These are phyloP conservation scores for Euclidium syriacum DNA, from an alignment of 345 rosid genomes.

Conservation along the genomic window DNA sequence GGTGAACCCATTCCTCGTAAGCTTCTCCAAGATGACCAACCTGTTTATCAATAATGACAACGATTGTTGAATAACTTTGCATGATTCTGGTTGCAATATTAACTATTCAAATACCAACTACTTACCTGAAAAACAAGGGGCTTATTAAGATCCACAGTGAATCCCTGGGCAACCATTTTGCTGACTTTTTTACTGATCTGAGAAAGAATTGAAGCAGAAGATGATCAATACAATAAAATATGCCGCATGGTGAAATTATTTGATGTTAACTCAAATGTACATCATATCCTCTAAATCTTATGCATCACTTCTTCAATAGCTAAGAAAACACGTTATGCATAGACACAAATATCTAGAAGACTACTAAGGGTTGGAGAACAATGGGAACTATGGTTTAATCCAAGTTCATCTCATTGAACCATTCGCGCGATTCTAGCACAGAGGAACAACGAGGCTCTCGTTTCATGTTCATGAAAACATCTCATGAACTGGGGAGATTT, in stretches of 20 bases:
- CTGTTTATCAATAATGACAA: no score
- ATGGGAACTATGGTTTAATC: background rate
- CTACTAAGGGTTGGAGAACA: background rate
- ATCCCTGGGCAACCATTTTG: slow-evolving; percentile 42
- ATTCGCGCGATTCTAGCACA: background rate
- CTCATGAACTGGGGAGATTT: no score
- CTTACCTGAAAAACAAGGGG: slow-evolving; percentile 50
- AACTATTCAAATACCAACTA: background rate
- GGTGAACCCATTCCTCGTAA: slow-evolving; percentile 78
- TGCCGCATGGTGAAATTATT: background rate
- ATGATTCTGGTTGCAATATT: background rate
- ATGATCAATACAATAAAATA: background rate
- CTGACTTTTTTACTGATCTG: slow-evolving; percentile 6
- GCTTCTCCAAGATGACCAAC: slow-evolving; percentile 83
- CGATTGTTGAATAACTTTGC: no score
- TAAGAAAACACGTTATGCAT: background rate
- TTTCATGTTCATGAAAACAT: background rate
- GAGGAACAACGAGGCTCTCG: background rate
- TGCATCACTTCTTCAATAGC: background rate
- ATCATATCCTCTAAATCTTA: background rate
- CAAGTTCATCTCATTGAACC: background rate
- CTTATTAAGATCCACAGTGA: slow-evolving; percentile 46
- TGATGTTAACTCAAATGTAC: background rate
- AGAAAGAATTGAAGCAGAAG: background rate
- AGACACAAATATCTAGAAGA: background rate